These are phyloP conservation scores for Skeletonema marinoi DNA, from an alignment of 108 stramenopile species.

Conservation along the genomic window DNA sequence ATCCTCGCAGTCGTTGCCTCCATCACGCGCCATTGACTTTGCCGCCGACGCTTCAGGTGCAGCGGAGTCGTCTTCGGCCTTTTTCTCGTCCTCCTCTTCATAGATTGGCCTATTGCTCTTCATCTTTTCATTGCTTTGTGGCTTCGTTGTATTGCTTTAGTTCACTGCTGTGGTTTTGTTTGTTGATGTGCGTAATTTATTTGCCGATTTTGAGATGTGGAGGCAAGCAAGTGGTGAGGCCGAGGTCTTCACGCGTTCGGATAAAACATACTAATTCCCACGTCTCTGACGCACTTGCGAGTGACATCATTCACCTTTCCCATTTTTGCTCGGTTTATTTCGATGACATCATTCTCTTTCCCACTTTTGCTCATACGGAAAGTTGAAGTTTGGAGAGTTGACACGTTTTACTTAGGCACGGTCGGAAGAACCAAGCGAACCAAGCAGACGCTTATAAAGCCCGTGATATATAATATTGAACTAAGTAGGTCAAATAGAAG, in stretches of 20 bases:
- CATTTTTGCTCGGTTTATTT: too few species aligned
- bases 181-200: too few species aligned
- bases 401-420: not conserved
- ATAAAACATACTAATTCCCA: not conserved
- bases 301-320: not conserved
- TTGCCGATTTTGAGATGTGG: too few species aligned
- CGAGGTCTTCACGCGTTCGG: not conserved
- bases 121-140: not conserved
- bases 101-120: not conserved
- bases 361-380: not conserved
- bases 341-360: too few species aligned
- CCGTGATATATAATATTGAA: too few species aligned
- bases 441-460: too few species aligned
- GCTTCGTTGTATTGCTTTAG: not conserved
- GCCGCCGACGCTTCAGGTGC: not conserved
- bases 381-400: not conserved
- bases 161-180: too few species aligned
- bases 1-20: not conserved
- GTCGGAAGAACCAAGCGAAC: too few species aligned
- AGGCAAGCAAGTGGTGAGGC: too few species aligned
- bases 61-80: not conserved
- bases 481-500: too few species aligned
- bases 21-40: not conserved
- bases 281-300: not conserved
- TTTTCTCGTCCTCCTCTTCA: not conserved